Evolutionary conservation across 2,329 filamentous ascomycete genomes (phyloP).

Genomic region (Fusarium sp.): DNA sequence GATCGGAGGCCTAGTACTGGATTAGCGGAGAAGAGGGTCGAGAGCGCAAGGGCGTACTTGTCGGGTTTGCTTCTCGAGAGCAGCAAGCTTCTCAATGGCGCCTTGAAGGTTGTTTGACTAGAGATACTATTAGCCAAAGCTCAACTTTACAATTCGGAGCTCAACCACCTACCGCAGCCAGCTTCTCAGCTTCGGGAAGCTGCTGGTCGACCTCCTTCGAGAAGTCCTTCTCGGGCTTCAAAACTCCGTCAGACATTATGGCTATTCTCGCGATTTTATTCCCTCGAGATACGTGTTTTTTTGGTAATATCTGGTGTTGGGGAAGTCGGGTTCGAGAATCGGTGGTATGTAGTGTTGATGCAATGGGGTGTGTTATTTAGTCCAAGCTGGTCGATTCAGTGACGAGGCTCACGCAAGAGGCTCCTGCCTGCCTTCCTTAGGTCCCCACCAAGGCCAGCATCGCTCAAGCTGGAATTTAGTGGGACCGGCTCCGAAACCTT

Average conservation of each 20-base stretch:
- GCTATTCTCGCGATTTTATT: constrained; percentile 14
- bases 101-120: constrained; percentile 77
- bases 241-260: constrained; percentile 81
- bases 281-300: neutral
- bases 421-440: constrained; percentile 52
- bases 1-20: constrained; percentile 82
- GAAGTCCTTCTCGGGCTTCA: constrained; percentile 99
- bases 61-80: constrained; percentile 95
- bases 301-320: neutral
- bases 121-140: constrained; percentile 49
- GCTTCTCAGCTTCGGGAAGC: constrained; percentile 88
- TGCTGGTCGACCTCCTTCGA: constrained; percentile 94
- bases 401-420: constrained; percentile 54
- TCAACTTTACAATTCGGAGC: neutral
- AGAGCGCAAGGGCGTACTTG: constrained; percentile 70
- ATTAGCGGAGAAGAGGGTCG: constrained; percentile 29
- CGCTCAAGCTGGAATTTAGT: constrained; percentile 41
- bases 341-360: constrained; percentile 35
- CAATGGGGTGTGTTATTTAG: constrained; percentile 42
- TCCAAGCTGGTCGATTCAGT: constrained; percentile 46
- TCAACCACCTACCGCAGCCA: constrained; percentile 78
- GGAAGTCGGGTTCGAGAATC: constrained; percentile 9
- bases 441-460: constrained; percentile 33
- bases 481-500: constrained; percentile 34
- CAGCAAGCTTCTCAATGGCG: constrained; percentile 92